Base-by-base conservation (phyloP, 805 yeast genomes). In the Pichia phayaonensis region DNA sequence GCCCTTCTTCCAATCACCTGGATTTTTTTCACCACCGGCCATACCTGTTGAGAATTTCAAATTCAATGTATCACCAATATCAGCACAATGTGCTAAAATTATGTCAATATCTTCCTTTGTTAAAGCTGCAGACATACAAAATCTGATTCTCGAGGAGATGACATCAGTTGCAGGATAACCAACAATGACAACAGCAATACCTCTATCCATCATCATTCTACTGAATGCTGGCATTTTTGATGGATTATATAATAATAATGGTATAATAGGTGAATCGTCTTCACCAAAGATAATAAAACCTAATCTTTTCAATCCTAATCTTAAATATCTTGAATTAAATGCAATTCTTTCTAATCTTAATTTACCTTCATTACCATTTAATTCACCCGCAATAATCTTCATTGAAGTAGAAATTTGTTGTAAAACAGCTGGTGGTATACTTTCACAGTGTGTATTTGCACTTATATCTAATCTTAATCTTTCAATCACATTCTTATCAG, bases 101-200 rank as follows among this genome's bases (percentile, higher is more conserved):
- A 80, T 77, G 65, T 94, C 99, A 60, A 94, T 78, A 68, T 94
- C 99, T 60, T 86, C 92, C 70, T 94, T 94, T 31, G 96, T 94
- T 60, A 95, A 76, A 1, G 98, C 86, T 0, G 97, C 73, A 49
- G 95, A 85, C 59, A 94, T 84, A 74, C 99, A 94, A 61, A 94
- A 80, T 67, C 99, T 81, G 26, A 89, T 90, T 70, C 99, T 81
- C 6, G 96, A 86, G 38, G 90, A 80, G 42, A 88, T 82, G 57
- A 94, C 75, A 36, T 96, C 96, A 0, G 98, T 92, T 1, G 99
- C 99, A 12, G 99, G 99, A 65, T 94, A 94, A 38, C 98, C 97
- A 42, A 92, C 98, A 56, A 92, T 84, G 36, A 94, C 99, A 45
- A 92, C 90, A 3, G 99, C 99, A 54, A 94, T 83, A 48, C 86